phyloP scores from a whole-genome alignment of 2,329 filamentous ascomycete genomes.

The Alternaria sp. region DNA sequence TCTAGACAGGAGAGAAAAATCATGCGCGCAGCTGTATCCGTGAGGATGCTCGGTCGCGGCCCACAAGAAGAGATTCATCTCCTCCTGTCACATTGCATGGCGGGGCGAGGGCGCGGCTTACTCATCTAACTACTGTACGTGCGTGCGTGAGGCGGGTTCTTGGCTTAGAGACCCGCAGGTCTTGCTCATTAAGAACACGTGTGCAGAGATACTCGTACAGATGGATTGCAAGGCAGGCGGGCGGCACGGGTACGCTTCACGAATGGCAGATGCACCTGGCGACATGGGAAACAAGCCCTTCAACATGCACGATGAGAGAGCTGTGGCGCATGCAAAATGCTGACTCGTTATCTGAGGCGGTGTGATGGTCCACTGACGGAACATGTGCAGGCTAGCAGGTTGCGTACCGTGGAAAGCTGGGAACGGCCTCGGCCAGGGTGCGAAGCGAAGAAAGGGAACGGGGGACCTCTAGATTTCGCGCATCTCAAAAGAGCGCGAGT shows the following conservation, averaged over 20 bases:
- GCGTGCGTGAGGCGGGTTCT: not conserved
- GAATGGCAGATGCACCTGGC: not conserved
- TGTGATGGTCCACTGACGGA: not conserved
- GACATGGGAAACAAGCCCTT: not conserved
- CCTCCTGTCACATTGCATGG: slow-evolving; percentile 1
- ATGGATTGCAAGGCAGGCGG: not conserved
- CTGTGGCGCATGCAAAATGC: not conserved
- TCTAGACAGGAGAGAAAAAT: not conserved
- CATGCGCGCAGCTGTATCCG: not conserved
- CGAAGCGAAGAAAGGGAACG: not conserved
- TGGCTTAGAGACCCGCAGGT: not conserved
- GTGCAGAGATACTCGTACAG: not conserved
- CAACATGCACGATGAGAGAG: not conserved
- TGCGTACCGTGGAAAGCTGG: not conserved
- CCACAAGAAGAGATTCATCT: not conserved
- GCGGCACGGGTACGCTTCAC: not conserved
- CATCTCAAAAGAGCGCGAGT: not conserved
- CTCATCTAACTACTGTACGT: not conserved
- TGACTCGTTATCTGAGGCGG: slow-evolving; percentile 1
- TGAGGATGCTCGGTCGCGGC: not conserved
- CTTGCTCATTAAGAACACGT: not conserved
- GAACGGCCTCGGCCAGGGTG: not conserved
- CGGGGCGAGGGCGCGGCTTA: not conserved
- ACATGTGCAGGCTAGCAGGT: not conserved
- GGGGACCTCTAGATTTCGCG: not conserved